Percentiles rank a stretch among this genome's conserved stretches.
Conservation (phyloP, 2,329 filamentous ascomycete genomes). For the Nothophoma quercina region DNA sequence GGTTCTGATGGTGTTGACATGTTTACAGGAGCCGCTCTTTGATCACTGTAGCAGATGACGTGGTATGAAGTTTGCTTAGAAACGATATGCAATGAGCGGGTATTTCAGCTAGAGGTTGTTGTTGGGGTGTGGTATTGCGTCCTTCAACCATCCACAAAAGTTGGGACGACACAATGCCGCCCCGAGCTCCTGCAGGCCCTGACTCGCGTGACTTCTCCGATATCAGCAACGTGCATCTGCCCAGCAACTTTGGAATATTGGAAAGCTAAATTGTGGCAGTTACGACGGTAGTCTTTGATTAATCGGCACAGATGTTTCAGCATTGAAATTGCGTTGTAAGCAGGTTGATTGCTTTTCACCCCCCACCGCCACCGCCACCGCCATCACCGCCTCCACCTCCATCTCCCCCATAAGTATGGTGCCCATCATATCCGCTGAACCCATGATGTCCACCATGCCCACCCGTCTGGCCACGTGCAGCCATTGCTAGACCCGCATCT, state of each 20-base stretch:
- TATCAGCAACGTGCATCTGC: no score
- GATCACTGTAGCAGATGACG: background rate
- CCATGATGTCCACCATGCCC: constrained; percentile 14
- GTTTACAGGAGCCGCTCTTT: background rate
- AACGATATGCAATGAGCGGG: constrained; percentile 6
- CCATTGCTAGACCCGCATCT: constrained; percentile 23
- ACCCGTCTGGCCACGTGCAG: constrained; percentile 18
- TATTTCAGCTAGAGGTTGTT: background rate
- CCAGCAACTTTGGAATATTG: no score
- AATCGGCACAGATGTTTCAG: no score
- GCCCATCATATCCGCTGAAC: constrained; percentile 6
- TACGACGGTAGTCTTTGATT: no score
- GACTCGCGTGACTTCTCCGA: constrained; percentile 3
- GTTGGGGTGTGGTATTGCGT: constrained; percentile 1
- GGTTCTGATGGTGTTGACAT: constrained; percentile 30
- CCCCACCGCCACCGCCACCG: constrained; percentile 6
- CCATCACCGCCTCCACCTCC: constrained; percentile 11
- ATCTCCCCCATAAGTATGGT: constrained; percentile 6
- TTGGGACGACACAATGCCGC: constrained; percentile 13
- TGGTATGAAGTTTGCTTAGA: background rate
- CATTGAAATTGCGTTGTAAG: no score
- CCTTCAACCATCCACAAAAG: constrained; percentile 16
- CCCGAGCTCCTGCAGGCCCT: constrained; percentile 8
- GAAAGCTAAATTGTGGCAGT: no score
- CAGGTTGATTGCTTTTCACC: no score